Conservation (phyloP, 1,284 basidiomycete genomes). For the Trichosporon ovoides region DNA sequence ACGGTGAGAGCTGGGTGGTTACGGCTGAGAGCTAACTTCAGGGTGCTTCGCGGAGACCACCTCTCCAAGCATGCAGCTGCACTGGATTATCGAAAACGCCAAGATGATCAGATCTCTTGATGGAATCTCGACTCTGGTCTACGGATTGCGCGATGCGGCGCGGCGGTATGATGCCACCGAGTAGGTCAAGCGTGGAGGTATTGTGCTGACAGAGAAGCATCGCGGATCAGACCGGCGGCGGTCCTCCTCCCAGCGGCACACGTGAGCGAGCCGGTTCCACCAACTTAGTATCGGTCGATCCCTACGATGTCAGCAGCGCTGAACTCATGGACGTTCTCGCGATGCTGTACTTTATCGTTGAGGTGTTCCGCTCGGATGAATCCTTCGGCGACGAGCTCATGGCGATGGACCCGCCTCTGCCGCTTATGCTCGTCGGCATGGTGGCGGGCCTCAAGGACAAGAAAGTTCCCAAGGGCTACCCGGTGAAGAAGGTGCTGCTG, state of each 20-base stretch:
- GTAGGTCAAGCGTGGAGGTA: conserved; percentile 19
- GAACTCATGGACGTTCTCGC: conserved; percentile 87
- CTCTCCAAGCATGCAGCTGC: conserved; percentile 87
- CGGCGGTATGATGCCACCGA: conserved; percentile 61
- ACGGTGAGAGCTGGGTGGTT: conserved; percentile 57
- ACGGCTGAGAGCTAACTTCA: conserved; percentile 47
- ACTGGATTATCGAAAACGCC: conserved; percentile 93
- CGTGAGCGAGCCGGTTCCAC: conserved; percentile 19
- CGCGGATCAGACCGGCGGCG: conserved; percentile 2
- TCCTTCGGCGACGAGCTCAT: conserved; percentile 93
- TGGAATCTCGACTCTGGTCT: conserved; percentile 75
- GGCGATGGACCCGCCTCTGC: conserved; percentile 89
- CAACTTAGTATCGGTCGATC: conserved; percentile 26
- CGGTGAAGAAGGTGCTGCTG: conserved; percentile 79
- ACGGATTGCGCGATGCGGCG: conserved; percentile 83
- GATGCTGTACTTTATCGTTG: conserved; percentile 88
- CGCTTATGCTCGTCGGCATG: conserved; percentile 84
- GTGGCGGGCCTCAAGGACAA: conserved; percentile 87
- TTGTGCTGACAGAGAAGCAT: conserved; percentile 7
- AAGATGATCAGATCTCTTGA: conserved; percentile 78
- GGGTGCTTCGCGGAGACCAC: conserved; percentile 87
- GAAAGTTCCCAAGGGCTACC: conserved; percentile 81
- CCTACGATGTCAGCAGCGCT: conserved; percentile 55
- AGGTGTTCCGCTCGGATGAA: conserved; percentile 83
- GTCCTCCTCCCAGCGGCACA: neutral